These are phyloP conservation scores for Globisporangium abappressorium DNA, from an alignment of 352 stramenopile species.

Conservation along the genomic window DNA sequence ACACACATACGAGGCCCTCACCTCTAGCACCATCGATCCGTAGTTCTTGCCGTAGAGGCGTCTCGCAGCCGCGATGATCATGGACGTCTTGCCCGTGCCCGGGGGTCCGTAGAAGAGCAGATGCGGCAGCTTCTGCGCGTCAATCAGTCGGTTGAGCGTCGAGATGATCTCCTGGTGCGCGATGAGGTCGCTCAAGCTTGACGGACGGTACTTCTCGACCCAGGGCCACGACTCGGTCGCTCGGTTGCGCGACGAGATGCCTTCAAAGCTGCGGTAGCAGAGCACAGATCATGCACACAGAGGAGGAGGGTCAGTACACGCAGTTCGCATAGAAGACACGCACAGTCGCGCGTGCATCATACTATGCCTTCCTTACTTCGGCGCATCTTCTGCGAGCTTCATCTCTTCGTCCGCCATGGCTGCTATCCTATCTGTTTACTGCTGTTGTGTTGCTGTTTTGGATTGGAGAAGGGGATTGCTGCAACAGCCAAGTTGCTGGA, in stretches of 20 bases:
- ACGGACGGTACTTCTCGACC: constrained; percentile 98
- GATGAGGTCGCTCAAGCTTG: constrained; percentile 93
- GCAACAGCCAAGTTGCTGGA: background rate
- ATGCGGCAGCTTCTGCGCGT: constrained; percentile 96
- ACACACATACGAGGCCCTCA: constrained; percentile 15
- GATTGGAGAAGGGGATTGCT: background rate
- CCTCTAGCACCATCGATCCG: constrained; percentile 92
- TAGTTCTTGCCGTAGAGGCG: constrained; percentile 95
- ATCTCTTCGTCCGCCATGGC: constrained; percentile 26
- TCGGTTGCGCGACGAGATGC: constrained; percentile 79
- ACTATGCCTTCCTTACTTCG: constrained; percentile 18
- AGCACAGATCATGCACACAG: background rate
- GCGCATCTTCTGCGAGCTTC: constrained; percentile 52
- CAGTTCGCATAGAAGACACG: background rate
- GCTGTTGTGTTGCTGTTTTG: constrained; percentile 1
- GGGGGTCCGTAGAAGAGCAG: constrained; percentile 97
- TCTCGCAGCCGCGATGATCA: constrained; percentile 95
- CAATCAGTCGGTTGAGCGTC: constrained; percentile 95
- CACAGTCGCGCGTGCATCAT: background rate
- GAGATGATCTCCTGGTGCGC: constrained; percentile 96
- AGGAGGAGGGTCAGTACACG: background rate
- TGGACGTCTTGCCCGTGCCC: constrained; percentile 97
- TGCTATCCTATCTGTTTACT: background rate
- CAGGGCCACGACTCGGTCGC: constrained; percentile 91
- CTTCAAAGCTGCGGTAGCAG: constrained; percentile 51